These are phyloP conservation scores for Tardiomyces blankii DNA, from an alignment of 1,139 yeast genomes.

Conservation along the genomic window DNA sequence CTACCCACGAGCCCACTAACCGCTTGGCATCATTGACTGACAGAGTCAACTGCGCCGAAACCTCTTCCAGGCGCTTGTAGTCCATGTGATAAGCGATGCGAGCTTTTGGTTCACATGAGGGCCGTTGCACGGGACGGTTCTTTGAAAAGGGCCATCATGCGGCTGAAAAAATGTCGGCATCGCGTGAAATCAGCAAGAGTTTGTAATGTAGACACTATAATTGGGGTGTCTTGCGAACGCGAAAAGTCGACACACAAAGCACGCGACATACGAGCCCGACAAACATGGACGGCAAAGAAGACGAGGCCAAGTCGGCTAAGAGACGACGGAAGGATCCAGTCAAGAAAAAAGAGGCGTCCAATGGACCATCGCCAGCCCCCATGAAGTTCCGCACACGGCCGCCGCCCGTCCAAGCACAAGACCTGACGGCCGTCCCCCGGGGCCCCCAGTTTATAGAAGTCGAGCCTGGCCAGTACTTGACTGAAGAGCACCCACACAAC, in stretches of 20 bases:
- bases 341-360: conserved; percentile 1
- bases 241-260: no score
- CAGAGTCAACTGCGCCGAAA: background rate
- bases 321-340: conserved; percentile 3
- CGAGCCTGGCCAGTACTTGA: conserved; percentile 22
- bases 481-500: conserved; percentile 74
- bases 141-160: no score
- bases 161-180: no score
- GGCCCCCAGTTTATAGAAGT: conserved; percentile 7
- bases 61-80: background rate
- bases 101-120: no score
- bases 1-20: background rate
- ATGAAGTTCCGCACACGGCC: conserved; percentile 10
- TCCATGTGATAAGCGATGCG: no score
- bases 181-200: no score
- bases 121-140: no score
- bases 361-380: conserved; percentile 1
- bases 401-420: conserved; percentile 16
- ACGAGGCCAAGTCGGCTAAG: conserved; percentile 1
- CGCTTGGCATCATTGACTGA: background rate
- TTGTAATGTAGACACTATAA: no score
- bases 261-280: no score
- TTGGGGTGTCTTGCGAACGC: no score
- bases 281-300: background rate
- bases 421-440: conserved; percentile 11